Evolutionary conservation across 257 asterid species (phyloP).

Genomic region (Eucommia ulmoides): DNA sequence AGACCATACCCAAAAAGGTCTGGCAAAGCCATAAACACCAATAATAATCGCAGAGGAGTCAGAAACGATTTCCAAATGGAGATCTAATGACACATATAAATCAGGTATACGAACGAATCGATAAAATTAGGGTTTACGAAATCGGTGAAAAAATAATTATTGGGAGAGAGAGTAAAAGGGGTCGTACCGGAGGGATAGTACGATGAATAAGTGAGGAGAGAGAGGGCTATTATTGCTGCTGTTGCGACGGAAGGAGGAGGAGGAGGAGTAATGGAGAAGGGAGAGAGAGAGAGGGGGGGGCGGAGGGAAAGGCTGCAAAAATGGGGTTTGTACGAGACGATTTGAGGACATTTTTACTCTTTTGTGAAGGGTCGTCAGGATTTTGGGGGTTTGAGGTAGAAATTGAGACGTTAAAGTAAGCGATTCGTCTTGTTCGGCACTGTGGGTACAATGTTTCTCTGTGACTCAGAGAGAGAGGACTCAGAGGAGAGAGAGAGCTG

Average conservation of each 20-base stretch:
- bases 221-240: too few relatives aligned
- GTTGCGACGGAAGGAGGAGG: neutral
- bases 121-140: too few relatives aligned
- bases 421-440: neutral
- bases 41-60: constrained; percentile 12
- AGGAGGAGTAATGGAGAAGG: constrained; percentile 3
- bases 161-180: too few relatives aligned
- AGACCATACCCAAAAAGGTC: constrained; percentile 30
- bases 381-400: neutral
- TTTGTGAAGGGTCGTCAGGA: neutral
- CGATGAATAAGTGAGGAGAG: too few relatives aligned
- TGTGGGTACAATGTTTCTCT: neutral
- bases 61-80: too few relatives aligned
- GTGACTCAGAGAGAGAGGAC: neutral
- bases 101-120: too few relatives aligned
- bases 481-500: neutral
- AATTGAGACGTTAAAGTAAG: constrained; percentile 28
- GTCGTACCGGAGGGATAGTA: too few relatives aligned
- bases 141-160: too few relatives aligned
- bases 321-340: neutral
- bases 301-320: constrained; percentile 21
- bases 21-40: constrained; percentile 52
- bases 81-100: too few relatives aligned
- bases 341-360: neutral
- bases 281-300: too few relatives aligned